Base-by-base conservation (phyloP, 441 rosid species). In the Euphorbia celastroides region DNA sequence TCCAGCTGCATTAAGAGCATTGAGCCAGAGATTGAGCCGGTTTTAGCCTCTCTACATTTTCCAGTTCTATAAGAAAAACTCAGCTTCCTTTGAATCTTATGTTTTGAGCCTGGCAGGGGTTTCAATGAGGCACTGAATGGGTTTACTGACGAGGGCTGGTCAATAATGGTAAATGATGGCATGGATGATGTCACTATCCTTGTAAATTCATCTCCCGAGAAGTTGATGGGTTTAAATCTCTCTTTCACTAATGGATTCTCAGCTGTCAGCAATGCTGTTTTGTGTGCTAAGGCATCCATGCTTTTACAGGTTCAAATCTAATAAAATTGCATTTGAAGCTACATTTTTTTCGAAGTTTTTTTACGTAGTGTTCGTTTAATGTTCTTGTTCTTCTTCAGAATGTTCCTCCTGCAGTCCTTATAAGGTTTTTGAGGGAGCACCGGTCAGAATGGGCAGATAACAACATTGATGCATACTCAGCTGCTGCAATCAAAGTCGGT, bases 361-460 rank as follows among this genome's bases (percentile, higher is more conserved):
- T 5, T 30, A 38, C 32, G 13, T n/a, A n/a, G 48, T n/a, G 2
- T 20, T 61, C 32, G 11, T 34, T 17, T 57, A 27, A 5, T 38
- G 19, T 59, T 42, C 73, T 68, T 55, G 72, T 62, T 36, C 70
- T 64, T 68, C 42, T 74, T 31, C 80, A 94, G 99, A 91, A 94
- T 66, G 97, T 94, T 52, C 97, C 97, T 76, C 99, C 99, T 13
- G 96, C 86, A 12, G 86, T 91, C 52, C 96, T 94, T 30, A 93
- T 94, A 17, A 83, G 97, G 73, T 94, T 94, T 71, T 78, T 94
- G 77, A 84, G 97, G 46, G 99, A 94, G 81, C 99, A 94, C 61
- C 79, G 99, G 65, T 94, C 99, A 52, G 99, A 94, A 74, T 94
- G 99, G 99, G 97, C 97, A 23, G 99, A 94, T 72, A 91, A 85